These are phyloP conservation scores for Calonectria pseudoturangicola DNA, from an alignment of 2,329 filamentous ascomycete species.

Conservation along the genomic window DNA sequence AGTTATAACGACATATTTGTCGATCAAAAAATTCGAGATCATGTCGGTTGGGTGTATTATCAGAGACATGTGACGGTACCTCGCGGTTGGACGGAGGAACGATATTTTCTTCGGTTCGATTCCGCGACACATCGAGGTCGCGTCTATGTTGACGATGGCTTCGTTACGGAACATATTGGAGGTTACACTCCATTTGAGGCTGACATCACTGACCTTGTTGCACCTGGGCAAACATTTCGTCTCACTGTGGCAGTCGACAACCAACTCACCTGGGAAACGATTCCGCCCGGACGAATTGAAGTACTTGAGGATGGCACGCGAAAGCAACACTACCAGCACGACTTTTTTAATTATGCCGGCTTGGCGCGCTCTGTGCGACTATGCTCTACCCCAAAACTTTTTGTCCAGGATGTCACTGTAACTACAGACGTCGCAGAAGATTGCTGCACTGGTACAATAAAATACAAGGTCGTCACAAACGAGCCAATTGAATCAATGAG, in stretches of 20 bases:
- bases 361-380: constrained; percentile 38
- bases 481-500: not conserved
- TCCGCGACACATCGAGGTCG: constrained; percentile 39
- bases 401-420: constrained; percentile 33
- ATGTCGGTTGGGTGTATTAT: constrained; percentile 45
- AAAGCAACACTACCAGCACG: constrained; percentile 45
- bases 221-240: constrained; percentile 31
- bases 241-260: constrained; percentile 42
- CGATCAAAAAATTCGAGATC: constrained; percentile 34
- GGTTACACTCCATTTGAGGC: constrained; percentile 41
- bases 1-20: constrained; percentile 46
- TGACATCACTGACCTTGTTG: constrained; percentile 29
- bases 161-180: constrained; percentile 40
- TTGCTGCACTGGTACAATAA: constrained; percentile 17
- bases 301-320: constrained; percentile 29
- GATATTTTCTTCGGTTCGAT: constrained; percentile 38
- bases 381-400: constrained; percentile 26
- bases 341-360: constrained; percentile 44
- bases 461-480: constrained; percentile 31
- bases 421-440: constrained; percentile 29
- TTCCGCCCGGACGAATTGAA: constrained; percentile 39
- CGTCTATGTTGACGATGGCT: constrained; percentile 40
- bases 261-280: constrained; percentile 39
- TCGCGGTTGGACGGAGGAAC: constrained; percentile 30
- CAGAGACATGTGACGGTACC: constrained; percentile 37